These are phyloP conservation scores for Aureobasidium zeae DNA, from an alignment of 2,329 filamentous ascomycete species.

Conservation along the genomic window DNA sequence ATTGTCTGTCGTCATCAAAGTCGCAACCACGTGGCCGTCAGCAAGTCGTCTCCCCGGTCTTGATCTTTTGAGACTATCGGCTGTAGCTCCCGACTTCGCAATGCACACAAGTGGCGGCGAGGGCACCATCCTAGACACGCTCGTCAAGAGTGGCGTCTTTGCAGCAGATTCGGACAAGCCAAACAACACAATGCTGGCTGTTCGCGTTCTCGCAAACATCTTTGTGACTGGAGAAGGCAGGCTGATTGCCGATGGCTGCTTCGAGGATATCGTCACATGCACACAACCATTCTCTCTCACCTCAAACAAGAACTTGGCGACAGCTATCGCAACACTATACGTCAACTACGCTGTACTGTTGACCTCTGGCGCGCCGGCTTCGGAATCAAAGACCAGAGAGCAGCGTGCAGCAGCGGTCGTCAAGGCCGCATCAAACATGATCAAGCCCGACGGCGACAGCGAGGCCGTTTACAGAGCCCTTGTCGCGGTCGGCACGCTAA, in stretches of 20 bases:
- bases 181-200: conserved; percentile 81
- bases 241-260: conserved; percentile 44
- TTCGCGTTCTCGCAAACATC: conserved; percentile 73
- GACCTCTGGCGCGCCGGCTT: conserved; percentile 29
- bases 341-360: conserved; percentile 79
- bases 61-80: conserved; percentile 77
- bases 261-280: conserved; percentile 53
- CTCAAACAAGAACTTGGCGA: conserved; percentile 56
- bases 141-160: conserved; percentile 52
- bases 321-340: conserved; percentile 71
- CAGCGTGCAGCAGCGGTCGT: conserved; percentile 26
- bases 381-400: conserved; percentile 24
- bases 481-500: conserved; percentile 71
- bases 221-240: conserved; percentile 69
- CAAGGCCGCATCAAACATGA: conserved; percentile 25
- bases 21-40: conserved; percentile 71
- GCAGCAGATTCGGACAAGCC: conserved; percentile 48
- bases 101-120: conserved; percentile 45
- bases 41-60: conserved; percentile 72
- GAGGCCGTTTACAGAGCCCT: conserved; percentile 78
- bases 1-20: conserved; percentile 51
- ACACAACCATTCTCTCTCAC: conserved; percentile 53
- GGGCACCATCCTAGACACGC: conserved; percentile 49
- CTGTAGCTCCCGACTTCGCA: conserved; percentile 58
- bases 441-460: conserved; percentile 49